These are phyloP conservation scores for Fusarium staphyleae DNA, from an alignment of 2,329 filamentous ascomycete genomes.

Conservation along the genomic window DNA sequence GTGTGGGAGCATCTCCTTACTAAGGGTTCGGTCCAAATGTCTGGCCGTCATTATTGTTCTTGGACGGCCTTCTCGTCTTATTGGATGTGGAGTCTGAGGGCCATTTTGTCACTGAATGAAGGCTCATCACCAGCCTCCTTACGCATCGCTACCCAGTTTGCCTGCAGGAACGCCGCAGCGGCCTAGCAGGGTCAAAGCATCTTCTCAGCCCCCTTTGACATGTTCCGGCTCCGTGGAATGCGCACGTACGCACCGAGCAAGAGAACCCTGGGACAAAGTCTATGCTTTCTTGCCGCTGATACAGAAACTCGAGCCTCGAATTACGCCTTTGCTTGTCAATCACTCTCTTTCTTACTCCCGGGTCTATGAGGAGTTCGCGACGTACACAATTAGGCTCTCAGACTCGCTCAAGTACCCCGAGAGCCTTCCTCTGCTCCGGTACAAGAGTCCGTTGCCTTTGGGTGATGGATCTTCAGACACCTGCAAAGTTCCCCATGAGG, in stretches of 20 bases:
- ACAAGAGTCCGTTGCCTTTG: conserved; percentile 15
- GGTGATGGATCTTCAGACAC: conserved; percentile 26
- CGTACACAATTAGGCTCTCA: conserved; percentile 17
- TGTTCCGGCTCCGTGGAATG: conserved; percentile 25
- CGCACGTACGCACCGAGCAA: conserved; percentile 19
- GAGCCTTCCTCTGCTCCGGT: conserved; percentile 13
- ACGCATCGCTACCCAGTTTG: conserved; percentile 21
- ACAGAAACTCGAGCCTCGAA: conserved; percentile 16
- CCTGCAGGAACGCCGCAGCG: conserved; percentile 20
- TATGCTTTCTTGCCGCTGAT: conserved; percentile 26
- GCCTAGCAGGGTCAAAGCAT: conserved; percentile 7
- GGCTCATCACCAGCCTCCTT: conserved; percentile 12
- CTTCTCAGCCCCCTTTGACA: conserved; percentile 13
- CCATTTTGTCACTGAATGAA: conserved; percentile 13
- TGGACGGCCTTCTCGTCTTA: conserved; percentile 26
- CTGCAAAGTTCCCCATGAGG: conserved; percentile 22
- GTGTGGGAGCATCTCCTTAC: conserved; percentile 28
- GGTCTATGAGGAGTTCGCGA: conserved; percentile 21
- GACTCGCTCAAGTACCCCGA: conserved; percentile 21
- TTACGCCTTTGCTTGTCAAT: conserved; percentile 13
- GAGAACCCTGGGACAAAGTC: conserved; percentile 24
- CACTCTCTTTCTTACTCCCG: conserved; percentile 18
- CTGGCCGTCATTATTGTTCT: conserved; percentile 14
- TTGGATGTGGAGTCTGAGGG: conserved; percentile 26
- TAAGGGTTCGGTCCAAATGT: conserved; percentile 12